Percentiles rank a stretch among this genome's conserved stretches.
Conservation (phyloP, 352 stramenopile species). For the Stephanocyclus meneghinianus region DNA sequence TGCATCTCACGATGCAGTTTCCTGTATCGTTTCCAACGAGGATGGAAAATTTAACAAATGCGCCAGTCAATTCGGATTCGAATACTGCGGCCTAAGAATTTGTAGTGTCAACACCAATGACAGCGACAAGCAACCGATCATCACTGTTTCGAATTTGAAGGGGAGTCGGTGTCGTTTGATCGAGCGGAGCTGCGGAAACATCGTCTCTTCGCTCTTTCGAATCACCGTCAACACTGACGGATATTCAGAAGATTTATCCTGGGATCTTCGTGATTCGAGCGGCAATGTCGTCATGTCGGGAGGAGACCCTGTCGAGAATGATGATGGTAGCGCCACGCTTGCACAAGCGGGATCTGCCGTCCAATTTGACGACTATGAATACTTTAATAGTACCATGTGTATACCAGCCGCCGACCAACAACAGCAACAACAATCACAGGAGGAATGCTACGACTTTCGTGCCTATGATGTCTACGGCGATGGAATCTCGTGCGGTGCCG, state of each 20-base stretch:
- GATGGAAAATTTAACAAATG: conserved; percentile 11
- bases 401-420: neutral
- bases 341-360: conserved; percentile 14
- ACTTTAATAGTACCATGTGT: conserved; percentile 18
- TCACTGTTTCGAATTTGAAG: conserved; percentile 15
- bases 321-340: neutral
- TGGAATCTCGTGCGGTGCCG: conserved; percentile 28
- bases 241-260: conserved; percentile 23
- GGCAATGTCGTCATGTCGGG: conserved; percentile 21
- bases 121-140: neutral
- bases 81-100: conserved; percentile 26
- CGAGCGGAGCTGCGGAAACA: neutral
- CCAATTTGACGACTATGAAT: conserved; percentile 9
- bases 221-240: conserved; percentile 26
- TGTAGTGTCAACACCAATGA: neutral
- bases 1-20: neutral
- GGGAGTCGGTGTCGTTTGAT: conserved; percentile 20
- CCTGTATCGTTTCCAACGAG: neutral
- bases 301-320: conserved; percentile 3
- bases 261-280: conserved; percentile 26
- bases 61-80: conserved; percentile 19
- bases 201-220: neutral
- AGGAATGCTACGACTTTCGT: conserved; percentile 35
- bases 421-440: neutral
- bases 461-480: conserved; percentile 41